A percentile compares a stretch with the other conserved stretches of the same genome.
Conservation (phyloP, 495 filamentous ascomycete species). For the Saxispiralis lemnorum region DNA sequence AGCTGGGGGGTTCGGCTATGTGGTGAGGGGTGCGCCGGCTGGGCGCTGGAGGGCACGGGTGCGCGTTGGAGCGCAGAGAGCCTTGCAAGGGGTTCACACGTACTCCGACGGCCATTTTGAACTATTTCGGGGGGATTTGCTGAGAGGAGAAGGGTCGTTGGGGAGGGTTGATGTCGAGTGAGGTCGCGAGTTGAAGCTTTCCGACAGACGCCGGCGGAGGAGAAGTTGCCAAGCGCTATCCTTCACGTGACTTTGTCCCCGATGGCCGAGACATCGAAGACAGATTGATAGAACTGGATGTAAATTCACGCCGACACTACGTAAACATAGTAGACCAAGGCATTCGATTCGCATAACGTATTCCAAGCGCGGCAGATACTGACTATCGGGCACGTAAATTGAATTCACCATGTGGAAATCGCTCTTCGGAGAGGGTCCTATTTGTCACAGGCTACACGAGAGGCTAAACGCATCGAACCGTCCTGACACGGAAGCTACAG, state of each 20-base stretch:
- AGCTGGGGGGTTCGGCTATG: neutral
- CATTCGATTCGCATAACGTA: too few relatives aligned
- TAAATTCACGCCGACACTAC: too few relatives aligned
- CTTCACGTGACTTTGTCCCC: neutral
- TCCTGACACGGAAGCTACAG: too few relatives aligned
- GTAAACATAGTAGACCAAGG: too few relatives aligned
- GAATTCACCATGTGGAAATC: too few relatives aligned
- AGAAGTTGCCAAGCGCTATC: neutral
- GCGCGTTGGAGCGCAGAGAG: too few relatives aligned
- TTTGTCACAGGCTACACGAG: too few relatives aligned
- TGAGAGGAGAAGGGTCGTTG: slow-evolving; percentile 1
- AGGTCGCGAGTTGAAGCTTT: slow-evolving; percentile 2
- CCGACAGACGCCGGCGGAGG: neutral
- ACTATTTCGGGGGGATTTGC: slow-evolving; percentile 20
- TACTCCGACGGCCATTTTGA: slow-evolving; percentile 80
- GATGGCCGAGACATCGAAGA: neutral
- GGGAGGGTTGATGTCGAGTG: neutral
- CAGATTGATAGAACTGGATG: too few relatives aligned
- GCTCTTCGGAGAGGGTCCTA: too few relatives aligned
- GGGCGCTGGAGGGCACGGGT: neutral
- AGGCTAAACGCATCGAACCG: too few relatives aligned
- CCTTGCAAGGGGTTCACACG: slow-evolving; percentile 26
- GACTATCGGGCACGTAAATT: too few relatives aligned
- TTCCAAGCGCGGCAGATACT: too few relatives aligned
- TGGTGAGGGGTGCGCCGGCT: neutral